These are phyloP conservation scores for Aspergillus niger DNA, from an alignment of 2,329 filamentous ascomycete species.

Conservation along the genomic window DNA sequence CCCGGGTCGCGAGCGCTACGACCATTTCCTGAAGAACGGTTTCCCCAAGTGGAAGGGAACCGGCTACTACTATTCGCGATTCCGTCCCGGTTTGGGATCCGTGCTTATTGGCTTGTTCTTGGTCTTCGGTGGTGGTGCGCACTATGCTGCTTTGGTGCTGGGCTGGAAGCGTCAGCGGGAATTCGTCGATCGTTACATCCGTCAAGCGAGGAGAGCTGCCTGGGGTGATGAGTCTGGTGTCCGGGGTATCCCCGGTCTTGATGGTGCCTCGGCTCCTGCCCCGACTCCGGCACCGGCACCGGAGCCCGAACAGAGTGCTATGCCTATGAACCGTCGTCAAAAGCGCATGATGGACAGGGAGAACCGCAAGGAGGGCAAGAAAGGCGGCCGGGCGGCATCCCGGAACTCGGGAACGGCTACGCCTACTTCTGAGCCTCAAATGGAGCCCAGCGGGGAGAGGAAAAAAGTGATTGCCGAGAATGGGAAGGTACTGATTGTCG, in stretches of 20 bases:
- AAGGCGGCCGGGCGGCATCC: conserved; percentile 39
- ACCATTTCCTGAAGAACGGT: conserved; percentile 88
- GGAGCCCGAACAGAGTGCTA: conserved; percentile 52
- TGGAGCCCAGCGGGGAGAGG: conserved; percentile 71
- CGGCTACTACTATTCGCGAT: conserved; percentile 96
- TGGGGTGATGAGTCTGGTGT: conserved; percentile 81
- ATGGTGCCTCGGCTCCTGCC: conserved; percentile 37
- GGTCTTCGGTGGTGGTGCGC: conserved; percentile 77
- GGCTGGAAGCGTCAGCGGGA: conserved; percentile 87
- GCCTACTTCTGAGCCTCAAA: conserved; percentile 50
- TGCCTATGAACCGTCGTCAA: conserved; percentile 79
- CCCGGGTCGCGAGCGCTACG: conserved; percentile 79
- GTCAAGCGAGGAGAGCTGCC: conserved; percentile 80
- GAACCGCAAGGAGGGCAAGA: conserved; percentile 65
- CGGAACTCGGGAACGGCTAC: conserved; percentile 53
- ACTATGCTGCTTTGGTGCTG: conserved; percentile 84
- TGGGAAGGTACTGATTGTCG: conserved; percentile 90
- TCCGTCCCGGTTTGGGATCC: conserved; percentile 84
- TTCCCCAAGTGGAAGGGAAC: conserved; percentile 97
- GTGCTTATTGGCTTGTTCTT: conserved; percentile 81
- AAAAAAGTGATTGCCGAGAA: conserved; percentile 92
- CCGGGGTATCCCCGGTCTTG: conserved; percentile 67
- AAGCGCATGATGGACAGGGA: conserved; percentile 87
- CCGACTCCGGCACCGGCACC: conserved; percentile 46
- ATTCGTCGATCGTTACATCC: conserved; percentile 89